Base-by-base conservation (phyloP, 805 yeast genomes). In the Candida patagonica region DNA sequence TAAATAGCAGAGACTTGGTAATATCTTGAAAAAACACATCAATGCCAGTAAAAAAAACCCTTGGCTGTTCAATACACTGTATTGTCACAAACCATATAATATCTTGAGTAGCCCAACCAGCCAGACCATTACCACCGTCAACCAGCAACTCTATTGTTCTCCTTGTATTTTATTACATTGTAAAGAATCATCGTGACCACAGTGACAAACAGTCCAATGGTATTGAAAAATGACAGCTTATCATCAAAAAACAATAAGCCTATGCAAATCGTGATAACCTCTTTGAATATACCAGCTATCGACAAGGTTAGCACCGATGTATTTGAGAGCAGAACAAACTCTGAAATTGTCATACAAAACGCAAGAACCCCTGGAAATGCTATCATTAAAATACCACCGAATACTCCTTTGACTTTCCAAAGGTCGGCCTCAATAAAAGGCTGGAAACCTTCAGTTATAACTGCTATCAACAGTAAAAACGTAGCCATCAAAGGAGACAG, bases 261-360 rank as follows among this genome's bases (percentile, higher is more conserved):
- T 1, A 80, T 69, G 24, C 73, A 51, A 27, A 92, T 86, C 0
- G 98, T 92, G 35, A 88, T 65, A 12, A 92, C 67, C 58, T 92
- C 98, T 56, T 92, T 92, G 57, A 89, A 83, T 13, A 92, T 83
- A 1, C 98, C 98, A 0, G 94, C 94, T 31, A 92, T 75, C 5
- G 94, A 79, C 23, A 92, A 62, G 0, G 98, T 88, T 33, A 88
- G 68, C 10, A 92, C 86, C 41, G 85, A 82, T 0, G 96, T 83
- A 31, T 79, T 74, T 41, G 82, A 80, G 38, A 92, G 68, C 6
- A 92, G 74, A 42, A 82, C 78, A 62, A 84, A 88, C 59, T 89
- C 98, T 21, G 56, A 44, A 43, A 86, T 61, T 0, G 96, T 89
- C 89, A 92, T 81, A 56, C 82, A 71, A 54, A 88, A 88, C 1